Conservation (phyloP, 2,329 filamentous ascomycete genomes). For the Didymella pinodella region DNA sequence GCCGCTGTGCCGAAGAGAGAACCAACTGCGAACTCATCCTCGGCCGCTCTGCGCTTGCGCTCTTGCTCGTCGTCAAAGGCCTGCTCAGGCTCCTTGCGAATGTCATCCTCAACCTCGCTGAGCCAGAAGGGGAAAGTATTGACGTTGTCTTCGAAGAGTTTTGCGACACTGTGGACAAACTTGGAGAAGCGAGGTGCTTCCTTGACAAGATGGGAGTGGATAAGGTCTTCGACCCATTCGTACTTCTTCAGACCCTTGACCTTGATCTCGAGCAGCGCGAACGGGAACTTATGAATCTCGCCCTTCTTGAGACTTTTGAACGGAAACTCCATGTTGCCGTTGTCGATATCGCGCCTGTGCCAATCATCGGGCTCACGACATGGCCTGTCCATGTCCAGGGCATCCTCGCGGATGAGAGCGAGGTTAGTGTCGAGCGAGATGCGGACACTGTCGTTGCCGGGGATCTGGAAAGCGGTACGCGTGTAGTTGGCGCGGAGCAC, state of each 20-base stretch:
- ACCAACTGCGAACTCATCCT: slow-evolving; percentile 88
- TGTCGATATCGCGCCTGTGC: slow-evolving; percentile 92
- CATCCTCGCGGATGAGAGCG: slow-evolving; percentile 79
- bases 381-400: slow-evolving; percentile 81
- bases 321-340: slow-evolving; percentile 80
- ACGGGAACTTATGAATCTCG: slow-evolving; percentile 90
- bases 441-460: slow-evolving; percentile 85
- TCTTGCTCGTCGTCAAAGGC: slow-evolving; percentile 94
- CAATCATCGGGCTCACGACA: slow-evolving; percentile 88
- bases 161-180: slow-evolving; percentile 91
- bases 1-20: slow-evolving; percentile 73
- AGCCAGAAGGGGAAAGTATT: slow-evolving; percentile 98
- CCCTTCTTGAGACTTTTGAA: slow-evolving; percentile 88
- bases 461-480: slow-evolving; percentile 95
- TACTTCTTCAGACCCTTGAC: slow-evolving; percentile 74
- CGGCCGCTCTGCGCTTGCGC: slow-evolving; percentile 78
- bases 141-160: slow-evolving; percentile 91
- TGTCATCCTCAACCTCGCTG: slow-evolving; percentile 88
- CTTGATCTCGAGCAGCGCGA: slow-evolving; percentile 92
- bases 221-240: slow-evolving; percentile 89
- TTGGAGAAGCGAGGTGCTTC: slow-evolving; percentile 92
- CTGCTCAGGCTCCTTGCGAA: slow-evolving; percentile 87
- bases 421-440: slow-evolving; percentile 94
- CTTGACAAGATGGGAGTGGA: slow-evolving; percentile 90
- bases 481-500: slow-evolving; percentile 91